Evolutionary conservation across 306 rosid genomes (phyloP).

Genomic region (Cicer pinnatifidum): DNA sequence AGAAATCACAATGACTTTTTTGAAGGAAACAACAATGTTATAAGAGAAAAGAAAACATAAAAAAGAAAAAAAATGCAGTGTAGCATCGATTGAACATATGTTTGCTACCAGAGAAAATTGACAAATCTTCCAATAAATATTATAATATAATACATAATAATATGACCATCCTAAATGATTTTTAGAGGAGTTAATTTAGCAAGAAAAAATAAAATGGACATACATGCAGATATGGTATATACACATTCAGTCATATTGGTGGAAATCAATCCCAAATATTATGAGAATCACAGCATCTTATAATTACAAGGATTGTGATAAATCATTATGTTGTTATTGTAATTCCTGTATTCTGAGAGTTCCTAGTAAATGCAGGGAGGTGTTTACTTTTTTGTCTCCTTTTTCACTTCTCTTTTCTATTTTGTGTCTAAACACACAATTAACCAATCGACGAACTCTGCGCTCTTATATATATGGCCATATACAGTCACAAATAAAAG

Average conservation of each 20-base stretch:
- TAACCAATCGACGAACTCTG: not conserved
- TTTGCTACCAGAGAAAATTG: conserved; percentile 15
- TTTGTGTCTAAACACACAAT: conserved; percentile 3
- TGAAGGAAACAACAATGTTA: not conserved
- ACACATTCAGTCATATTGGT: not conserved
- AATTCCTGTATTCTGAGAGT: not conserved
- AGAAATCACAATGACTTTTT: not conserved
- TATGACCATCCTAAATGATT: conserved; percentile 11
- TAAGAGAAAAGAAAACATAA: not conserved
- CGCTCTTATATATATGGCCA: not conserved
- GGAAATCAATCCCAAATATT: conserved; percentile 8
- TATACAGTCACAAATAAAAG: conserved; percentile 8
- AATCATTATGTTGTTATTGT: not conserved
- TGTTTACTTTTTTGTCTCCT: not conserved
- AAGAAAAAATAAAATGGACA: conserved; percentile 33
- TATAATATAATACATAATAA: not conserved
- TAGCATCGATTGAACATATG: conserved; percentile 1
- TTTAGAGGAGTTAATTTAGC: conserved; percentile 24
- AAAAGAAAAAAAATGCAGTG: not conserved
- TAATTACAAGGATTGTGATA: not conserved
- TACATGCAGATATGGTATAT: conserved; percentile 16
- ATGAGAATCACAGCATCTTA: conserved; percentile 17
- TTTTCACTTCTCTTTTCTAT: not conserved
- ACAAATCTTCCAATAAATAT: conserved; percentile 1
- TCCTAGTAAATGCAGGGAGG: not conserved